Conservation (phyloP, 495 filamentous ascomycete genomes). For the Talaromyces proteolyticus region DNA sequence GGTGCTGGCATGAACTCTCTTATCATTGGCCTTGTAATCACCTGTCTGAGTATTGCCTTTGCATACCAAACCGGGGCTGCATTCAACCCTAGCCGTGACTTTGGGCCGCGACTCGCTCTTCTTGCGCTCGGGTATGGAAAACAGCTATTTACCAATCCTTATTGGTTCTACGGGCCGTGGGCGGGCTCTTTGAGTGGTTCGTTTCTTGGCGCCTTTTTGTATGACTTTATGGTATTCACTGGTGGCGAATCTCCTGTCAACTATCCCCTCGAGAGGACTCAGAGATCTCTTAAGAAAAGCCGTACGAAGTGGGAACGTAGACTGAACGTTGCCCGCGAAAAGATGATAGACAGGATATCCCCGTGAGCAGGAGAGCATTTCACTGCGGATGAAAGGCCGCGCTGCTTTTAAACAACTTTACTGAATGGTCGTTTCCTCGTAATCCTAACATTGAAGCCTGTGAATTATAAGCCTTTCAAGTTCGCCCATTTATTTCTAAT, state of each 20-base stretch:
- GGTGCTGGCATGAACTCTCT: conserved; percentile 47
- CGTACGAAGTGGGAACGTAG: conserved; percentile 25
- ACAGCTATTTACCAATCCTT: conserved; percentile 33
- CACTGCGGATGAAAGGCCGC: too few relatives aligned
- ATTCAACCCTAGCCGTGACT: conserved; percentile 46
- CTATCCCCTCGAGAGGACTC: conserved; percentile 34
- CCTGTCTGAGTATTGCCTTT: conserved; percentile 35
- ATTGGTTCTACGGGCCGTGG: conserved; percentile 50
- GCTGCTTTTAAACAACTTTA: too few relatives aligned
- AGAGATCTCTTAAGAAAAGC: conserved; percentile 28
- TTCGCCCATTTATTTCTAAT: too few relatives aligned
- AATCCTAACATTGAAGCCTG: too few relatives aligned
- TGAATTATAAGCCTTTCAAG: too few relatives aligned
- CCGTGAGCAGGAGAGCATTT: too few relatives aligned
- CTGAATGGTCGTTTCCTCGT: too few relatives aligned
- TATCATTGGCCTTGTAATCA: conserved; percentile 41
- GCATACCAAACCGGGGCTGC: conserved; percentile 42
- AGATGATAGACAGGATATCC: neutral
- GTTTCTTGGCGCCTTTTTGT: conserved; percentile 39
- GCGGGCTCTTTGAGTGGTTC: conserved; percentile 37
- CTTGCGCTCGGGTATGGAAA: conserved; percentile 36
- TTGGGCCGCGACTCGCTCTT: conserved; percentile 39
- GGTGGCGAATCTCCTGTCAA: conserved; percentile 48
- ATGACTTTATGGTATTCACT: conserved; percentile 49
- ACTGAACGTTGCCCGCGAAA: conserved; percentile 11